Conservation (phyloP, 2,329 filamentous ascomycete species). For the Albifimbria verrucaria region DNA sequence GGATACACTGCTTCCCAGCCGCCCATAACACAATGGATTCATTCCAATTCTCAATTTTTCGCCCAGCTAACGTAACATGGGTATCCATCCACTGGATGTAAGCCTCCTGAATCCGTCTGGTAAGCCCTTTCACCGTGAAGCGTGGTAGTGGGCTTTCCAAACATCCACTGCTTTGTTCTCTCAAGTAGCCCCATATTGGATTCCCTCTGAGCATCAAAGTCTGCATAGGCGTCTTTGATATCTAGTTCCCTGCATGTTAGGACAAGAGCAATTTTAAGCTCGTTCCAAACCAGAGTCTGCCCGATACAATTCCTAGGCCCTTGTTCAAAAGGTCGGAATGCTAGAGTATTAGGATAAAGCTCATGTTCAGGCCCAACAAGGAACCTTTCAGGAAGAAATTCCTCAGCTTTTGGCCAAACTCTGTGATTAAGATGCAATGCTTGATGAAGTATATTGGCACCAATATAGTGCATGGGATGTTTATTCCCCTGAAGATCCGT, state of each 20-base stretch:
- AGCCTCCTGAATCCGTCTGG: neutral
- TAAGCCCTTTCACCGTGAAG: neutral
- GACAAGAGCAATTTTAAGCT: neutral
- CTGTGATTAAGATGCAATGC: neutral
- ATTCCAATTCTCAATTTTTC: too few relatives aligned
- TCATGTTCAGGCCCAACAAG: neutral
- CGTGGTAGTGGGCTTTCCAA: neutral
- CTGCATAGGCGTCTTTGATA: neutral
- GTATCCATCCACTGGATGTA: neutral
- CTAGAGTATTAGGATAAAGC: neutral
- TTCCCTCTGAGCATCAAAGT: neutral
- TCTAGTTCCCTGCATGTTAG: neutral
- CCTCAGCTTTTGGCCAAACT: neutral
- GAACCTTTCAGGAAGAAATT: neutral
- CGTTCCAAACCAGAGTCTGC: constrained; percentile 1
- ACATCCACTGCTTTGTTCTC: neutral
- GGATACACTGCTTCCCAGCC: too few relatives aligned
- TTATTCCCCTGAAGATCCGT: neutral
- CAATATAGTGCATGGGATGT: neutral
- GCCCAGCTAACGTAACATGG: neutral
- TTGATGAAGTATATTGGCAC: neutral
- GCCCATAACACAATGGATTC: too few relatives aligned
- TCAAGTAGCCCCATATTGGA: neutral
- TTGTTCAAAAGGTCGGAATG: constrained; percentile 1
- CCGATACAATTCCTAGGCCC: constrained; percentile 1